These are phyloP conservation scores for Talaromyces sp. DNA, from an alignment of 2,329 filamentous ascomycete species.

Conservation along the genomic window DNA sequence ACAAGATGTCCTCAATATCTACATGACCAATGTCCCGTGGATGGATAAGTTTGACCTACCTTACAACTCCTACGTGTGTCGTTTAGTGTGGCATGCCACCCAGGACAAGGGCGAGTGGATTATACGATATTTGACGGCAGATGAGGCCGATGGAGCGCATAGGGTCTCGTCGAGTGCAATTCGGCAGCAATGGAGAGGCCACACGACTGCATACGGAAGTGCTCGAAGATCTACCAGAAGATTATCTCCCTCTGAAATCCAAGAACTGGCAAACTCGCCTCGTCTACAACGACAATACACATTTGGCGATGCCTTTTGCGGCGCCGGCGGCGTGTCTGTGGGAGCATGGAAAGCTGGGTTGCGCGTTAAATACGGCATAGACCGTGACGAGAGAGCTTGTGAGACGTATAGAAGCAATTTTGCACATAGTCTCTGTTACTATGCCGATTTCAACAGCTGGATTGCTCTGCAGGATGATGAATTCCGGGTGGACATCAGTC, in stretches of 20 bases:
- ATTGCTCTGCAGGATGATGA: constrained; percentile 25
- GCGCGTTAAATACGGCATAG: constrained; percentile 57
- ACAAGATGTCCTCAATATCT: constrained; percentile 37
- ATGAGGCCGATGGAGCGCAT: constrained; percentile 25
- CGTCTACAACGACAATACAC: constrained; percentile 47
- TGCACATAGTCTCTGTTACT: constrained; percentile 26
- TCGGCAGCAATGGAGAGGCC: constrained; percentile 28
- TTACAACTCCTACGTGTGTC: constrained; percentile 20
- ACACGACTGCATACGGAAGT: constrained; percentile 25
- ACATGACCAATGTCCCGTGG: constrained; percentile 49
- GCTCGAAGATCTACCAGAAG: constrained; percentile 1
- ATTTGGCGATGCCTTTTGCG: constrained; percentile 67
- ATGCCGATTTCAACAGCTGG: constrained; percentile 43
- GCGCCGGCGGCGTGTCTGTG: constrained; percentile 64
- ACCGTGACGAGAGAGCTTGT: constrained; percentile 54
- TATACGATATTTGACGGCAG: constrained; percentile 23
- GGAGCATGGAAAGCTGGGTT: constrained; percentile 59
- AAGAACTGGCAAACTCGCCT: not conserved
- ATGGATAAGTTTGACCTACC: constrained; percentile 6
- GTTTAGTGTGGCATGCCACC: constrained; percentile 30
- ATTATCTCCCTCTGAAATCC: not conserved
- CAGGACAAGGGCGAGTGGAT: constrained; percentile 16
- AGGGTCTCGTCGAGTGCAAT: constrained; percentile 13
- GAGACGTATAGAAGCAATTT: constrained; percentile 58
- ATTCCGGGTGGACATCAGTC: constrained; percentile 60